Evolutionary conservation across 169 alveolate genomes (phyloP), one percentile per base, ranked within the genome.

Genomic region (Plasmodium knowlesi): DNA sequence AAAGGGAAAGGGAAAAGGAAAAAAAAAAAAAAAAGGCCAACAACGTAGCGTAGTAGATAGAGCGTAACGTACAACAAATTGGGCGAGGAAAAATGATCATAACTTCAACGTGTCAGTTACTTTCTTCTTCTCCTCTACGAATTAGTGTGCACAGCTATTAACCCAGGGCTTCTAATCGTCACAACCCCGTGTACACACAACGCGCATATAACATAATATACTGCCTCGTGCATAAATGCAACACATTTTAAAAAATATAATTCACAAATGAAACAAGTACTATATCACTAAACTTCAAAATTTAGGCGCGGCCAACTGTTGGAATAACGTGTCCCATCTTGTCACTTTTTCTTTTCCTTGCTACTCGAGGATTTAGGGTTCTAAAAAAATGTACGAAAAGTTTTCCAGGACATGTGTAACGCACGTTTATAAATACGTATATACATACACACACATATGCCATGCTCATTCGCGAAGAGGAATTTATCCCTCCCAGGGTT

Each of bases 341-440:
- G 74, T 37, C 25, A 22, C 50, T 19, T 83, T 67, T 53, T 83
- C 74, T 57, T 83, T 83, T 70, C 92, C 79, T 83, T 83, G 30
- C 9, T 70, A 41, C 30, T 83, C 28, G 92, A 12, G 73, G 72
- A 12, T 67, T 67, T 83, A 9, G 39, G 2, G 22, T 67, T 53
- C 92, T 83, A 6, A 39, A 67, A 9, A 9, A 46, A 25, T 12
- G 50, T 22, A 46, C 30, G 12, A 30, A 37, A 22, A 30, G 2
- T 34, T 43, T 46, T 46, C 57, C n/a, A 12, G n/a, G 57, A 12
- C 57, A 46, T 46, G 57, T 46, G 50, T 6, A 41, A n/a, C 57
- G 8, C 14, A 25, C 12, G 14, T 25, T 19, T 19, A n/a, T 61
- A 61, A 12, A 61, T 19, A 19, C 28, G 74, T 1, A 61, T 34